Evolutionary conservation across 2,329 filamentous ascomycete species (phyloP).

Genomic region (Claviceps digitariae): DNA sequence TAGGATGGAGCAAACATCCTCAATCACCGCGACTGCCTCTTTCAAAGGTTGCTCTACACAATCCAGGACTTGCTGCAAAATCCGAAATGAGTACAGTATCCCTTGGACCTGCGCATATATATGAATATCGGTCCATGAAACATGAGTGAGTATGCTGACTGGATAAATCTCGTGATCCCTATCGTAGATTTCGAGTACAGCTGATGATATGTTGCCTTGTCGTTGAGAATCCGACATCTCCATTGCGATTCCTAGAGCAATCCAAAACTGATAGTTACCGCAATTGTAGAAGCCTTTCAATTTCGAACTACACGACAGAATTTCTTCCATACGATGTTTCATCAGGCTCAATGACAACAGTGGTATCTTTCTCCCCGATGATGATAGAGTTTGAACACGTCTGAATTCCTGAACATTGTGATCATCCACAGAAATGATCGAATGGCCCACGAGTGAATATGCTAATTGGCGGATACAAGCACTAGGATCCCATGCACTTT

Average conservation of each 20-base stretch:
- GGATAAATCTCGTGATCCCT: not conserved
- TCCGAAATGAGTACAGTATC: slow-evolving; percentile 46
- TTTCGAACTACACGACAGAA: slow-evolving; percentile 7
- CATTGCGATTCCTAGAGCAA: slow-evolving; percentile 11
- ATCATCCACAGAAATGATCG: not conserved
- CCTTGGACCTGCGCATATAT: slow-evolving; percentile 47
- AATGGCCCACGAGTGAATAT: slow-evolving; percentile 29
- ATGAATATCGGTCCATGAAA: slow-evolving; percentile 46
- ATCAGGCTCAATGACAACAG: slow-evolving; percentile 6
- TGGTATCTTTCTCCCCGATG: slow-evolving; percentile 16
- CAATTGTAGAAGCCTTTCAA: slow-evolving; percentile 7
- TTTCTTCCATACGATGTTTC: slow-evolving; percentile 6
- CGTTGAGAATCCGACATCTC: slow-evolving; percentile 17
- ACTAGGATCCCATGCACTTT: slow-evolving; percentile 44
- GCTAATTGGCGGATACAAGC: slow-evolving; percentile 35
- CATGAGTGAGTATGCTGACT: not conserved
- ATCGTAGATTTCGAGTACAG: not conserved
- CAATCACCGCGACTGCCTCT: not conserved
- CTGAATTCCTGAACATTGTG: slow-evolving; percentile 22
- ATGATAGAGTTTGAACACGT: slow-evolving; percentile 17
- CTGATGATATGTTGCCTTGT: slow-evolving; percentile 10
- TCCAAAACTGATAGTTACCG: slow-evolving; percentile 9
- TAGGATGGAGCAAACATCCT: slow-evolving; percentile 11
- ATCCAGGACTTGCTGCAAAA: slow-evolving; percentile 25
- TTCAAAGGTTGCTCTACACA: not conserved